Conservation (phyloP, 805 yeast species). For the Cyberlindnera nakhonratchasimensis region DNA sequence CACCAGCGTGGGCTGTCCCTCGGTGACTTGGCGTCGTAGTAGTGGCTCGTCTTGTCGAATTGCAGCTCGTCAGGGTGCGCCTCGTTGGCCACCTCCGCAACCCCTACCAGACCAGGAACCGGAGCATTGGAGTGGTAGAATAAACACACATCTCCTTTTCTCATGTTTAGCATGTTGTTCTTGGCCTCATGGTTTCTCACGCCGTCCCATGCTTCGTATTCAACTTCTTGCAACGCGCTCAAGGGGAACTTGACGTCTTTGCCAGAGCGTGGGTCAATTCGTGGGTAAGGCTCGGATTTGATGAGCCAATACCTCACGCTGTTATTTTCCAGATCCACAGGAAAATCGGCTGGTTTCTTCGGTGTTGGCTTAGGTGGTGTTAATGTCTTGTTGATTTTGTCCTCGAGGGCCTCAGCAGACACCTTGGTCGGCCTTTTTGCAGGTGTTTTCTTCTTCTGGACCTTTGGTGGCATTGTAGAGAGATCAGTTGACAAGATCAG, state of each 20-base stretch:
- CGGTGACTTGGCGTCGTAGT: slow-evolving; percentile 46
- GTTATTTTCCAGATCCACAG: slow-evolving; percentile 24
- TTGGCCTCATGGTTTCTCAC: slow-evolving; percentile 57
- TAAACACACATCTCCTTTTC: slow-evolving; percentile 42
- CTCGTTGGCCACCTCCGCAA: slow-evolving; percentile 34
- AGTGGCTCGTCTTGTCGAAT: slow-evolving; percentile 40
- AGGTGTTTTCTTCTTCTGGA: slow-evolving; percentile 4
- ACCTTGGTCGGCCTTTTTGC: neutral
- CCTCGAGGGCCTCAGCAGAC: neutral
- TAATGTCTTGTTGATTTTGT: slow-evolving; percentile 3
- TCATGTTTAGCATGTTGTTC: slow-evolving; percentile 48
- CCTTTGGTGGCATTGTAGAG: slow-evolving; percentile 8
- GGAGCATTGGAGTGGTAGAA: slow-evolving; percentile 57
- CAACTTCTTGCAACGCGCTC: slow-evolving; percentile 37
- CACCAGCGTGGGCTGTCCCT: slow-evolving; percentile 49
- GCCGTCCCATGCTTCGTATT: slow-evolving; percentile 53
- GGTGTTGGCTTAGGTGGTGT: slow-evolving; percentile 27
- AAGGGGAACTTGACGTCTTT: slow-evolving; percentile 48
- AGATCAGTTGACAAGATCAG: neutral
- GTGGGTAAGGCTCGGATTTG: slow-evolving; percentile 51
- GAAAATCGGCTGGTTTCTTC: slow-evolving; percentile 33
- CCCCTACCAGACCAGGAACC: slow-evolving; percentile 53
- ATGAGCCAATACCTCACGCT: slow-evolving; percentile 47
- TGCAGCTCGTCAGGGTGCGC: slow-evolving; percentile 41
- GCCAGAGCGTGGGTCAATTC: slow-evolving; percentile 46